Conservation (phyloP, 2,329 filamentous ascomycete species). For the Thelonectria blattea region DNA sequence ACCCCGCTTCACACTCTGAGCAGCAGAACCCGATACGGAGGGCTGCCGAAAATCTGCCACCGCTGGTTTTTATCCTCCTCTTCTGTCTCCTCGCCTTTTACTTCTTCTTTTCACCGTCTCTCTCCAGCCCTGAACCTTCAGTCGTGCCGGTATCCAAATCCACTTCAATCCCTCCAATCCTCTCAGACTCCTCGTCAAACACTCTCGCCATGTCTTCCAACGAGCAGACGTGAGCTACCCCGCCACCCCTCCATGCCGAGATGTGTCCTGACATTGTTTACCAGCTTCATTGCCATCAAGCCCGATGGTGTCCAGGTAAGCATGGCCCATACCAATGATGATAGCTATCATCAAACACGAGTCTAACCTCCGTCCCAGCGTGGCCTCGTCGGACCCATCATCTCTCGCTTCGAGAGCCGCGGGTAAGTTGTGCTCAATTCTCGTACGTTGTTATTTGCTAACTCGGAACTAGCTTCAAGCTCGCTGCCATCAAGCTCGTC, state of each 20-base stretch:
- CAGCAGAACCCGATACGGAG: slow-evolving; percentile 37
- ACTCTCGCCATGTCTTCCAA: slow-evolving; percentile 67
- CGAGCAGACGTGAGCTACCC: slow-evolving; percentile 82
- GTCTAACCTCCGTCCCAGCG: slow-evolving; percentile 63
- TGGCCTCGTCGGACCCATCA: slow-evolving; percentile 96
- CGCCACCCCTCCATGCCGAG: slow-evolving; percentile 40
- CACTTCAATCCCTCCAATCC: slow-evolving; percentile 39
- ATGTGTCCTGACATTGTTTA: slow-evolving; percentile 37
- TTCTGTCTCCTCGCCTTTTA: slow-evolving; percentile 46
- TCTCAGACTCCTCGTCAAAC: slow-evolving; percentile 34
- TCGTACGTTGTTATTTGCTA: slow-evolving; percentile 25
- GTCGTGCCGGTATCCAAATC: slow-evolving; percentile 37
- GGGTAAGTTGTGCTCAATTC: slow-evolving; percentile 61
- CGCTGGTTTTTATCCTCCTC: slow-evolving; percentile 50
- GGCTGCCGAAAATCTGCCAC: slow-evolving; percentile 49
- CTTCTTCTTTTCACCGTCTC: slow-evolving; percentile 44
- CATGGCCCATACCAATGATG: slow-evolving; percentile 1
- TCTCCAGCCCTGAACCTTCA: slow-evolving; percentile 38
- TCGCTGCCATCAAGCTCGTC: slow-evolving; percentile 95
- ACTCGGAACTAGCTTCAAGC: slow-evolving; percentile 78
- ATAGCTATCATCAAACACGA: neutral
- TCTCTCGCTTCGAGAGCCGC: slow-evolving; percentile 96
- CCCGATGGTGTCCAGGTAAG: slow-evolving; percentile 97
- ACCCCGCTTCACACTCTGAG: slow-evolving; percentile 43
- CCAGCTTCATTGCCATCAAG: slow-evolving; percentile 99